Conservation (phyloP, 140 eudicot species). For the Stevia rebaudiana region DNA sequence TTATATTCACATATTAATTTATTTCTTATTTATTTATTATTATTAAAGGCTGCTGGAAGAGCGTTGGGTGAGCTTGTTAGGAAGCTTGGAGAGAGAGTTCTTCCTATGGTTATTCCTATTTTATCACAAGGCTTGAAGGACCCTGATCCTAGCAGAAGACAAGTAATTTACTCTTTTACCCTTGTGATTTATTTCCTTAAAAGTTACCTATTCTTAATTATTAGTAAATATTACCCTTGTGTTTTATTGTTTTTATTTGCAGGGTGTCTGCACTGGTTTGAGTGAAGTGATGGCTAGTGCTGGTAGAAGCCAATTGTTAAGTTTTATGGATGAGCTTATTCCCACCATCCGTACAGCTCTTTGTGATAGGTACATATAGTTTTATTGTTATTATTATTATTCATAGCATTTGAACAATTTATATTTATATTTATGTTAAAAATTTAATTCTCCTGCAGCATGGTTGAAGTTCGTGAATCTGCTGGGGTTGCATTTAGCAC, state of each 20-base stretch:
- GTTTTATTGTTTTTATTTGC: conserved; percentile 11
- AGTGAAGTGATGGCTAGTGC: conserved; percentile 99
- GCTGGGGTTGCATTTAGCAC: conserved; percentile 96
- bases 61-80: conserved; percentile 96
- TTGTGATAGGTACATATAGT: conserved; percentile 67
- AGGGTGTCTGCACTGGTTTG: conserved; percentile 99
- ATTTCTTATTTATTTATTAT: background rate
- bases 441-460: conserved; percentile 28
- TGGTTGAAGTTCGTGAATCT: conserved; percentile 84
- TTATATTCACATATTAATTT: conserved; percentile 4
- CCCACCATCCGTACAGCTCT: conserved; percentile 98
- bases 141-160: conserved; percentile 81
- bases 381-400: background rate
- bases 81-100: conserved; percentile 99
- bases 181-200: background rate
- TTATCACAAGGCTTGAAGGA: conserved; percentile 80
- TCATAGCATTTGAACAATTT: background rate
- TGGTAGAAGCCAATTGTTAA: conserved; percentile 83
- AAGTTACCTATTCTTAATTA: background rate
- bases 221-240: no score
- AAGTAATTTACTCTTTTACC: conserved; percentile 36
- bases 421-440: background rate
- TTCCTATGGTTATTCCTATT: conserved; percentile 87
- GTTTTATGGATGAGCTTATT: conserved; percentile 77
- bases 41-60: conserved; percentile 83